phyloP scores from a whole-genome alignment of 2,329 filamentous ascomycete genomes.

The Botrytis sinoallii region DNA sequence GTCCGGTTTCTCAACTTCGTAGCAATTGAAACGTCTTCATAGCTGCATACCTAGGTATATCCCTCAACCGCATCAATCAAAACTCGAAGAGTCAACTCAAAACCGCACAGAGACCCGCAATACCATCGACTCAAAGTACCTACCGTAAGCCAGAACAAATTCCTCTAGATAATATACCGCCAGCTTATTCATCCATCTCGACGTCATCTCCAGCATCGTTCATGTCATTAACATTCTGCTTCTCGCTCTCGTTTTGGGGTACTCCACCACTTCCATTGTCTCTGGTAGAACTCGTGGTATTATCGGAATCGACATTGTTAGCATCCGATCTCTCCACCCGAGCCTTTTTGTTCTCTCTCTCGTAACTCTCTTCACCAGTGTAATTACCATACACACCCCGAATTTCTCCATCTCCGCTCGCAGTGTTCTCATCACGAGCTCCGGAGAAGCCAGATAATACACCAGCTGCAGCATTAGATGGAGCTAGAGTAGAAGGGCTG shows the following conservation, averaged over 20 bases:
- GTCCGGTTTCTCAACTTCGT: neutral
- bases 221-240: neutral
- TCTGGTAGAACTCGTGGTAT: neutral
- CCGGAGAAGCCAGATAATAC: neutral
- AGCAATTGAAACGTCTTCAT: accelerated
- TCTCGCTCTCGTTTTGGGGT: neutral
- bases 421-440: neutral
- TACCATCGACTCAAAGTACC: neutral
- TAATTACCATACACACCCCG: neutral
- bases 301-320: too few species aligned
- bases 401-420: neutral
- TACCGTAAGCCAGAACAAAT: too few species aligned
- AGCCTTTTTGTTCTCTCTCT: neutral
- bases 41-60: neutral
- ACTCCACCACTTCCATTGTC: neutral
- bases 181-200: neutral
- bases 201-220: neutral
- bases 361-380: neutral
- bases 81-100: neutral
- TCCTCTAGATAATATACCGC: accelerated
- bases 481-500: too few species aligned
- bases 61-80: neutral
- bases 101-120: neutral
- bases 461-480: too few species aligned
- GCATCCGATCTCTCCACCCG: too few species aligned